A percentile compares a stretch with the other conserved stretches of the same genome.
These are phyloP conservation scores for Pyricularia grisea DNA, from an alignment of 2,329 filamentous ascomycete species.

Conservation along the genomic window DNA sequence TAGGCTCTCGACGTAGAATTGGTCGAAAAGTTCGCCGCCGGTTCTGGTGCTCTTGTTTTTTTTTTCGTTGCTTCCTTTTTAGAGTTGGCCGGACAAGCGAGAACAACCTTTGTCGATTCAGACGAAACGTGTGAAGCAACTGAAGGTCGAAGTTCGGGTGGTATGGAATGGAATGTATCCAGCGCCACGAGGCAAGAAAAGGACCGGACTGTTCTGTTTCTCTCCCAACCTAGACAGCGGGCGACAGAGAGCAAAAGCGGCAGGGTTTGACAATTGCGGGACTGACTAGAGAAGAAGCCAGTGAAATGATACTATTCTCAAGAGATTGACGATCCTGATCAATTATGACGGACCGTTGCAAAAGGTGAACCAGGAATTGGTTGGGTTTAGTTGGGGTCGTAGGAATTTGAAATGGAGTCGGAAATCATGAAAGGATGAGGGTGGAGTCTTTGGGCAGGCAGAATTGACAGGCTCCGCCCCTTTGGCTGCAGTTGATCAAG, in stretches of 20 bases:
- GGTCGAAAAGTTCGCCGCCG: background rate
- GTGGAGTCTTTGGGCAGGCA: background rate
- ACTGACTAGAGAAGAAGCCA: background rate
- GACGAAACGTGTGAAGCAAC: background rate
- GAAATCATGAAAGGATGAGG: background rate
- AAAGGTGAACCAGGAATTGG: background rate
- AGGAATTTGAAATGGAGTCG: background rate
- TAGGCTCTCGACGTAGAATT: background rate
- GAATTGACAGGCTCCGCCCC: background rate
- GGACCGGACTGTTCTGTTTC: background rate
- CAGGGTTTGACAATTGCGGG: background rate
- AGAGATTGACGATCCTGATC: background rate
- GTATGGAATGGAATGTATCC: background rate
- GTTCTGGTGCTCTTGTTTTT: background rate
- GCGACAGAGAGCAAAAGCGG: background rate
- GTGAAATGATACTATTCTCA: background rate
- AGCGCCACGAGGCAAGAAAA: background rate
- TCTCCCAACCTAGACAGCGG: background rate
- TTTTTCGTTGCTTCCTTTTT: background rate
- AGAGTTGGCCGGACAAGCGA: background rate
- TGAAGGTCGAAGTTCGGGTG: background rate
- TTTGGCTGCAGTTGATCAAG: background rate
- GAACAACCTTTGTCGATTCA: background rate
- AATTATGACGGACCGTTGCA: background rate
- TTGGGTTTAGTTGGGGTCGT: background rate